Evolutionary conservation across 331 rosid genomes (phyloP).

Genomic region (Phaseolus coccineus): DNA sequence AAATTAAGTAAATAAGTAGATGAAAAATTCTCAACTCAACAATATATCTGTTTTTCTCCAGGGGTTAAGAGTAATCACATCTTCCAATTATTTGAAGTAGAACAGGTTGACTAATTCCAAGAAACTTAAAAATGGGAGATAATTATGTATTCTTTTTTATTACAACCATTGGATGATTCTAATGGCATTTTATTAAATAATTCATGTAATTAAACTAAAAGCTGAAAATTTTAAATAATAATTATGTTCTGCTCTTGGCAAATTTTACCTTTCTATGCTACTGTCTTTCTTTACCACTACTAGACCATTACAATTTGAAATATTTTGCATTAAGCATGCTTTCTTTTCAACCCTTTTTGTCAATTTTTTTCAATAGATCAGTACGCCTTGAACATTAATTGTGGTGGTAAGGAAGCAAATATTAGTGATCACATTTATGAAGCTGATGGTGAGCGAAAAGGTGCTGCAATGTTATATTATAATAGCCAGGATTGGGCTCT

Average conservation of each 20-base stretch:
- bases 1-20: slow-evolving; percentile 21
- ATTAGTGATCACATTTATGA: slow-evolving; percentile 55
- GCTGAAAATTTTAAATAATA: not conserved
- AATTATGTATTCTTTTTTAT: not conserved
- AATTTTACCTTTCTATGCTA: slow-evolving; percentile 20
- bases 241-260: not conserved
- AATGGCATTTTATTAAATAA: slow-evolving; percentile 2
- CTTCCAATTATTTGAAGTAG: slow-evolving; percentile 1
- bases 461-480: slow-evolving; percentile 77
- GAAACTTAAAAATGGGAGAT: slow-evolving; percentile 29
- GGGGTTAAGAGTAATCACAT: not conserved
- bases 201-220: not conserved
- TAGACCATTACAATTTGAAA: not conserved
- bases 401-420: slow-evolving; percentile 82
- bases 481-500: slow-evolving; percentile 73
- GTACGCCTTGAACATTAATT: slow-evolving; percentile 74
- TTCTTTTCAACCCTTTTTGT: slow-evolving; percentile 18
- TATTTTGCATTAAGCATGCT: not conserved
- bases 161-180: slow-evolving; percentile 4
- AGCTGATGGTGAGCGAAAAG: slow-evolving; percentile 77
- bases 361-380: slow-evolving; percentile 53
- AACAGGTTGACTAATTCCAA: slow-evolving; percentile 14
- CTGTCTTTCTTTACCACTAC: not conserved
- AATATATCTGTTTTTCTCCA: not conserved
- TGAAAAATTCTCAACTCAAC: slow-evolving; percentile 5